These are phyloP conservation scores for Fusarium sp. DNA, from an alignment of 2,329 filamentous ascomycete genomes.

Conservation along the genomic window DNA sequence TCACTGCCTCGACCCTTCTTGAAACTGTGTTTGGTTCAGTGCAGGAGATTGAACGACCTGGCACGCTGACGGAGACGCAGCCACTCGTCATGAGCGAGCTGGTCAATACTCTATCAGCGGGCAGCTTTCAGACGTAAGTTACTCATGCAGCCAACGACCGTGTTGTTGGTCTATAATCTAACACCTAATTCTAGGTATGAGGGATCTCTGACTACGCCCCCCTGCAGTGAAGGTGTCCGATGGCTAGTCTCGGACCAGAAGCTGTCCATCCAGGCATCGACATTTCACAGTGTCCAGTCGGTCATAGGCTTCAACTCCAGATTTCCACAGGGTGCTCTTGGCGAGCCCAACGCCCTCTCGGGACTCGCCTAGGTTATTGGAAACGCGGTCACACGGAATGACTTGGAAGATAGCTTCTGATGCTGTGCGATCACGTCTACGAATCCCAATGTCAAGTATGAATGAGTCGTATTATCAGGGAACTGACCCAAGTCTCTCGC, in stretches of 20 bases:
- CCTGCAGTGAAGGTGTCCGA: conserved; percentile 65
- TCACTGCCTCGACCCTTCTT: conserved; percentile 43
- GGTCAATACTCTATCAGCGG: conserved; percentile 42
- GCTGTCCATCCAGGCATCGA: conserved; percentile 54
- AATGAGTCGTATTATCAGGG: too few relatives aligned
- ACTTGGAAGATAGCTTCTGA: too few relatives aligned
- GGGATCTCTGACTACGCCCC: conserved; percentile 69
- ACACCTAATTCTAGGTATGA: conserved; percentile 50
- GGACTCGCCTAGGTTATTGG: background rate
- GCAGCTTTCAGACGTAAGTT: conserved; percentile 46
- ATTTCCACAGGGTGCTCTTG: conserved; percentile 22
- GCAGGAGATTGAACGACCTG: conserved; percentile 50
- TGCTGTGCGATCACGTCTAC: too few relatives aligned
- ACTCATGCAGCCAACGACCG: background rate
- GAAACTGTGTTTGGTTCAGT: conserved; percentile 49
- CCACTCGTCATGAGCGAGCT: conserved; percentile 56
- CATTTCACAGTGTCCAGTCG: conserved; percentile 17
- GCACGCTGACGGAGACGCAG: conserved; percentile 50
- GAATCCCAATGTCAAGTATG: too few relatives aligned
- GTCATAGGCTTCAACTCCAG: conserved; percentile 30
- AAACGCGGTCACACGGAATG: too few relatives aligned
- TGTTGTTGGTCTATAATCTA: background rate
- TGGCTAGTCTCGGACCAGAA: conserved; percentile 62
- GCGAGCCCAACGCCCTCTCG: conserved; percentile 18
- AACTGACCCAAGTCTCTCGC: too few relatives aligned